A percentile compares a stretch with the other conserved stretches of the same genome.
Conservation (phyloP, 2,329 filamentous ascomycete species). For the Sclerotinia glacialis region DNA sequence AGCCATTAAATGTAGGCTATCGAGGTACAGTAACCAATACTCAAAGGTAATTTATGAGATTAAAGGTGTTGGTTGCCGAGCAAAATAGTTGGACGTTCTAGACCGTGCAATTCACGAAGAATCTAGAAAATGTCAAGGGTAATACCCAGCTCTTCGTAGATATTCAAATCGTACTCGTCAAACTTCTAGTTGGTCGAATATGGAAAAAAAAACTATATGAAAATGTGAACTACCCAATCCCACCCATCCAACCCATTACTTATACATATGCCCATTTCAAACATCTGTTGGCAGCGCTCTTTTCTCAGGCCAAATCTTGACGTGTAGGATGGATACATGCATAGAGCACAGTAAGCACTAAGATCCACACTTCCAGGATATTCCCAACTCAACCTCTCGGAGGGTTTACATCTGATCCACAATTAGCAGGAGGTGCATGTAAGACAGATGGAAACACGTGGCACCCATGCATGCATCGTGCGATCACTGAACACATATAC, state of each 20-base stretch:
- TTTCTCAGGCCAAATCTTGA: not conserved
- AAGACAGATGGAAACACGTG: constrained; percentile 20
- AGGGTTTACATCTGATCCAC: constrained; percentile 6
- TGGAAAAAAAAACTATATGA: not conserved
- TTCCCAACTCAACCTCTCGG: constrained; percentile 11
- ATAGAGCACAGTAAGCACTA: constrained; percentile 13
- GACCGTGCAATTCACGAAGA: not conserved
- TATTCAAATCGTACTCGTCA: not conserved
- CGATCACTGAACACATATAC: not conserved
- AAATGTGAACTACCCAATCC: no score
- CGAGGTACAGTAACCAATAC: not conserved
- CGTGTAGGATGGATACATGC: constrained; percentile 10
- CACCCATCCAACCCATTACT: not conserved
- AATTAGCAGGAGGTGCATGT: not conserved
- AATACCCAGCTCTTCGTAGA: not conserved
- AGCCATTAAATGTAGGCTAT: no score
- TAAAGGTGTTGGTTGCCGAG: not conserved
- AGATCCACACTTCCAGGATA: not conserved
- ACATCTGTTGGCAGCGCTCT: not conserved
- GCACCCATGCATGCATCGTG: constrained; percentile 1
- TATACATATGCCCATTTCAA: not conserved
- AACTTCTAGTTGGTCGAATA: not conserved
- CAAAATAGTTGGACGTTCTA: not conserved
- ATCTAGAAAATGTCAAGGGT: not conserved
- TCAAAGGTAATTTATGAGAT: not conserved